These are phyloP conservation scores for Scutellaria baicalensis DNA, from an alignment of 257 asterid genomes.

Conservation along the genomic window DNA sequence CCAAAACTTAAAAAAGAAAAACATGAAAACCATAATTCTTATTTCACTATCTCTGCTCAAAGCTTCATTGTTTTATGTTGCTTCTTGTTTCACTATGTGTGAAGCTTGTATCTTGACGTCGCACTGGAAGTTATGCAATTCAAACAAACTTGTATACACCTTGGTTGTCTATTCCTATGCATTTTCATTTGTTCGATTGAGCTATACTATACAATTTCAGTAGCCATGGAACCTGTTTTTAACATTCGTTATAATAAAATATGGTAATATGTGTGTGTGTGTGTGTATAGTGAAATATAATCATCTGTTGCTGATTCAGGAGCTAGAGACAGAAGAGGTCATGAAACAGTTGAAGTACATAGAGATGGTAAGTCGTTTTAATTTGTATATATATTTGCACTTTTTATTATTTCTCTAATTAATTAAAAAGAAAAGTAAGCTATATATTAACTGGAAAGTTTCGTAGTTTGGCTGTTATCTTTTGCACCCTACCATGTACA, in stretches of 20 bases:
- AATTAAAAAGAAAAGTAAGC: too few species aligned
- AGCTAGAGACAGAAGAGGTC: slow-evolving; percentile 70
- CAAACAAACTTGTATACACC: not conserved
- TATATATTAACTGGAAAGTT: too few species aligned
- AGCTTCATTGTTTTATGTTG: too few species aligned
- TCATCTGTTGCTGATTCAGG: slow-evolving; percentile 46
- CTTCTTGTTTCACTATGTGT: too few species aligned
- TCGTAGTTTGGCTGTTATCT: too few species aligned
- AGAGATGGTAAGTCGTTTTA: slow-evolving; percentile 53
- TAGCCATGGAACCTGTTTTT: not conserved
- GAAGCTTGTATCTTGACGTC: too few species aligned
- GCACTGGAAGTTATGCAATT: too few species aligned
- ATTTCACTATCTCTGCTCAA: too few species aligned
- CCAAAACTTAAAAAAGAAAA: too few species aligned
- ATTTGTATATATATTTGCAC: not conserved
- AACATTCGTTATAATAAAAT: not conserved
- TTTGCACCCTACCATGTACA: too few species aligned
- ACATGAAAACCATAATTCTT: too few species aligned
- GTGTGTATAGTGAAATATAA: not conserved
- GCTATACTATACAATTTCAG: too few species aligned
- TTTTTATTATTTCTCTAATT: not conserved
- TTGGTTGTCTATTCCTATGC: not conserved
- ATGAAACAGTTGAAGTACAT: slow-evolving; percentile 72
- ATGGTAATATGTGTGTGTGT: not conserved
- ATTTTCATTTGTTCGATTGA: not conserved